These are phyloP conservation scores for Carex myosuroides DNA, from an alignment of 176 grass and related monocot species.

Conservation along the genomic window DNA sequence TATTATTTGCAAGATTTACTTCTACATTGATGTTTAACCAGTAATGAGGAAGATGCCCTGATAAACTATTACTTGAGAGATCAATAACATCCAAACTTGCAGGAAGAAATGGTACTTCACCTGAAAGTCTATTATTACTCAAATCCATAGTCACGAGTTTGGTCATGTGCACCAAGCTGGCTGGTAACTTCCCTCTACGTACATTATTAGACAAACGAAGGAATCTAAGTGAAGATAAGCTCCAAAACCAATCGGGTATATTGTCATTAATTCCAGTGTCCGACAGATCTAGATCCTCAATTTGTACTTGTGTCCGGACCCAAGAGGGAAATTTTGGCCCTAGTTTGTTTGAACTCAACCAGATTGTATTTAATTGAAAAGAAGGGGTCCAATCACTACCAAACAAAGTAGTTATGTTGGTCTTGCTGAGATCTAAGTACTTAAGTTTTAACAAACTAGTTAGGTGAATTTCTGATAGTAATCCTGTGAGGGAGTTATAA, in stretches of 20 bases:
- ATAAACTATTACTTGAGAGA: conserved; percentile 17
- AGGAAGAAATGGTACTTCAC: not conserved
- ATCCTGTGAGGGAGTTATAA: too few relatives aligned
- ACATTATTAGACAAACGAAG: not conserved
- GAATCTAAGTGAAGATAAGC: not conserved
- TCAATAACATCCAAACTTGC: not conserved
- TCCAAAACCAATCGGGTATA: conserved; percentile 20
- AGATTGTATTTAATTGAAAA: not conserved
- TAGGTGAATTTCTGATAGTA: not conserved
- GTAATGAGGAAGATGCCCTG: not conserved
- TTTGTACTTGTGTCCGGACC: not conserved
- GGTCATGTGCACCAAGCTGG: not conserved
- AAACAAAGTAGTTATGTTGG: not conserved
- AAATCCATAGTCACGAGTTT: not conserved
- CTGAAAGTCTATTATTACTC: not conserved
- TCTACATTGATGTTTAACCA: not conserved
- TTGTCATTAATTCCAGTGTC: not conserved
- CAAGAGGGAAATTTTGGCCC: not conserved
- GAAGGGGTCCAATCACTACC: not conserved
- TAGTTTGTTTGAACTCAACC: not conserved
- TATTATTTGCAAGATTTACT: conserved; percentile 5
- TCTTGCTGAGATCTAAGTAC: not conserved
- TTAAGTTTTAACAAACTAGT: not conserved
- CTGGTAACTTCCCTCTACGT: not conserved
- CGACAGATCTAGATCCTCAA: not conserved